Evolutionary conservation across 805 yeast species (phyloP), one percentile per base, ranked within the genome.

Genomic region (Lipomyces mesembrius): DNA sequence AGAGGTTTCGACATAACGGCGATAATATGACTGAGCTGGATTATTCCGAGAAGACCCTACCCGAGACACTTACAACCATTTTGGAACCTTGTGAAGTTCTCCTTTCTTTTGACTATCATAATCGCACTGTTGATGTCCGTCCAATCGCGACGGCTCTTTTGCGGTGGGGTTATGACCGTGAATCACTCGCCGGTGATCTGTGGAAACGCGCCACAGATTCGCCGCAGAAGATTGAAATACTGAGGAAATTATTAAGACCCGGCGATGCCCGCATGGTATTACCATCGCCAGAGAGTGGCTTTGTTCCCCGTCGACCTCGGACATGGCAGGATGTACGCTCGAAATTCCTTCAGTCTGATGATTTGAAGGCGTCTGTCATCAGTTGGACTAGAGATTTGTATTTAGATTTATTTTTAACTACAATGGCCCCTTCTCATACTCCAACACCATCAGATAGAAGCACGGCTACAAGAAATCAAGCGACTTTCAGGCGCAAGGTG

Each of bases 131-230:
- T 39, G 46, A 39, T 39, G 46, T 39, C n/a, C 46, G n/a, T 12
- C 46, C 46, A 39, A 39, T 39, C n/a, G 46, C 46, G 46, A 39
- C 46, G n/a, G 46, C 46, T 39, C 46, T 39, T 39, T 39, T 39
- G 46, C 46, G n/a, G 46, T 39, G 46, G 46, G 46, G 46, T 39
- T 39, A 39, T 39, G 46, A 39, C 46, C 46, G 46, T 39, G 46
- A 39, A 14, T 39, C 46, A 39, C 46, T 39, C 20, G 46, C 46
- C 46, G n/a, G 46, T 14, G 46, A 39, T 39, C n/a, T 39, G n/a
- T 39, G 46, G 46, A 39, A 39, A 39, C 46, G 46, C 46, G 46
- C 46, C 46, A 39, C 46, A 39, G 46, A 39, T 39, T 39, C 46
- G n/a, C 46, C 46, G 20, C 20, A 39, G n/a, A 39, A 39, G 46